Percentiles rank a stretch among this genome's conserved stretches.
Evolutionary conservation across 108 stramenopile genomes (phyloP).

Genomic region (Skeletonema tropicum): DNA sequence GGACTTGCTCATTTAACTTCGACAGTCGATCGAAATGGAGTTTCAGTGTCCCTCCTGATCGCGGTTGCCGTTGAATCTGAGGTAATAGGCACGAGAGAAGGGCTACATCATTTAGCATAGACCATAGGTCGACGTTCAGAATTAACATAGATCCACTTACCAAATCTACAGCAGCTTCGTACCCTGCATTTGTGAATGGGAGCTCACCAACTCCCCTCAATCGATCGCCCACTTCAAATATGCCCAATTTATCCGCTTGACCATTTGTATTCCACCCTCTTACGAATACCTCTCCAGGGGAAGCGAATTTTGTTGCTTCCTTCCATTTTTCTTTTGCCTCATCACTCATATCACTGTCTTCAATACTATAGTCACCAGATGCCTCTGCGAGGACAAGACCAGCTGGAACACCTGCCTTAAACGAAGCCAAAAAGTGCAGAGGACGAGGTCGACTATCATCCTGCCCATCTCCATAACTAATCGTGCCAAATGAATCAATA

Average conservation of each 20-base stretch:
- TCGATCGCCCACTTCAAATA: conserved; percentile 83
- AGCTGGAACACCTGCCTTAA: conserved; percentile 53
- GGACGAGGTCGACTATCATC: conserved; percentile 57
- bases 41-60: conserved; percentile 40
- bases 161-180: conserved; percentile 71
- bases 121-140: too few species aligned
- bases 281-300: conserved; percentile 79
- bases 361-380: conserved; percentile 49
- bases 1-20: not conserved
- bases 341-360: conserved; percentile 22
- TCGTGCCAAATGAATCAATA: conserved; percentile 51
- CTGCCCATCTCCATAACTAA: not conserved
- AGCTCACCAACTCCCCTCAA: conserved; percentile 79
- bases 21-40: conserved; percentile 77
- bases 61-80: conserved; percentile 36
- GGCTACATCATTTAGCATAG: too few species aligned
- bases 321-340: conserved; percentile 56
- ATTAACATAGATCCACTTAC: conserved; percentile 16
- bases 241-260: conserved; percentile 71
- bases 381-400: conserved; percentile 73
- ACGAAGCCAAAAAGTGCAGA: conserved; percentile 83
- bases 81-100: not conserved
- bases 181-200: conserved; percentile 66
- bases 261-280: conserved; percentile 56
- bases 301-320: conserved; percentile 57